phyloP scores from a whole-genome alignment of 345 rosid species.

The Linum usitatissimum region DNA sequence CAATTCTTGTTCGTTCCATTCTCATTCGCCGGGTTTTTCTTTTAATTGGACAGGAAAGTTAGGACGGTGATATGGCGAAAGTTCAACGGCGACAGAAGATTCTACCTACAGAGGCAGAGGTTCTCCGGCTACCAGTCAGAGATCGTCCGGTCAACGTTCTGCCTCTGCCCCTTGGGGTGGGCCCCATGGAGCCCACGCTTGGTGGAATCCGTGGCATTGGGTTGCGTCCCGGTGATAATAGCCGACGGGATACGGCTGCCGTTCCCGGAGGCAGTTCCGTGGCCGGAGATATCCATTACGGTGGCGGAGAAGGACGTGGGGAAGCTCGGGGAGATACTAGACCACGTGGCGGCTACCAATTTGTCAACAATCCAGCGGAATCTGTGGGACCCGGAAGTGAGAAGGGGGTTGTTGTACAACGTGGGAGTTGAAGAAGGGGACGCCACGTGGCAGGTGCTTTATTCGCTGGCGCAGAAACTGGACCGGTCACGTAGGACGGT shows the following conservation, averaged over 20 bases:
- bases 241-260: conserved; percentile 84
- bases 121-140: conserved; percentile 79
- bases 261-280: conserved; percentile 47
- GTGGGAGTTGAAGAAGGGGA: conserved; percentile 46
- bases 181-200: conserved; percentile 99
- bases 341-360: conserved; percentile 67
- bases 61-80: conserved; percentile 76
- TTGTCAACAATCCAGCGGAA: conserved; percentile 56
- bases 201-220: conserved; percentile 76
- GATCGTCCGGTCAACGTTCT: conserved; percentile 66
- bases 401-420: conserved; percentile 58
- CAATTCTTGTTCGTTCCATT: conserved; percentile 12
- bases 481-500: conserved; percentile 41
- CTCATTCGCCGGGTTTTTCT: background rate
- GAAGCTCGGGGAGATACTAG: conserved; percentile 43
- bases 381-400: conserved; percentile 44
- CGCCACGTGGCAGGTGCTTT: conserved; percentile 79
- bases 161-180: conserved; percentile 93
- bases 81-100: conserved; percentile 55
- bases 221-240: conserved; percentile 83
- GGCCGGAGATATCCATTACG: conserved; percentile 70
- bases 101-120: conserved; percentile 60
- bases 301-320: conserved; percentile 79
- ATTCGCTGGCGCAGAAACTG: conserved; percentile 36
- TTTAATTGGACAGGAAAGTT: conserved; percentile 41